Evolutionary conservation across 2,329 filamentous ascomycete genomes (phyloP), one percentile per base, ranked within the genome.

Genomic region (Alternaria alternata): DNA sequence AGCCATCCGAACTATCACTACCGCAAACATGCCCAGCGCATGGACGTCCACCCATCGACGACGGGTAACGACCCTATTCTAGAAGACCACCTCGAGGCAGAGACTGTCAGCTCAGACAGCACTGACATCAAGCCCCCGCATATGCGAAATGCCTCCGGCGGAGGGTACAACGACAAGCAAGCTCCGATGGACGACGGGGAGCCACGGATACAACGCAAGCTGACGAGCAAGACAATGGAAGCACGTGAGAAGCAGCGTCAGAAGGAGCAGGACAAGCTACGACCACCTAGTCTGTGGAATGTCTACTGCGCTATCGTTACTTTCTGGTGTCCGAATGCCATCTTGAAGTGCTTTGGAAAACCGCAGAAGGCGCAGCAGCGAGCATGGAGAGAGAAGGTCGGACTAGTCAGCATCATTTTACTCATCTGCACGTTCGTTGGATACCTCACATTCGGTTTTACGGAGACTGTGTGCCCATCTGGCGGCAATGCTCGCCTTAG

Each of bases 321-420:
- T 0, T 97, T 98, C 74, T 98, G 95, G 94, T 91, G 88, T 59
- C 95, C 95, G 0, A 90, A 93, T 75, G 91, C 94, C 63, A 80
- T 97, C 28, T 83, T 99, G 55, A 87, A 86, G 67, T 96, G 92
- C 79, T 95, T 93, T 73, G 93, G 94, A 39, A 96, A 91, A 84
- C 88, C 89, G 7, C 86, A 91, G 46, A 95, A 91, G 78, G 93
- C 90, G 16, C 93, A 98, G 78, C 91, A 93, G 75, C 87, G 93
- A 72, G 95, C 95, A 3, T 99, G 95, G 95, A 88, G 95, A 67
- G 95, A 99, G 78, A 99, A 99, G 85, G 96, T 99, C 84, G 95
- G 95, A 3, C 82, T 99, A 59, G 92, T 97, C 81, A 97, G 94
- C 80, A 89, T 99, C 75, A 99, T 99, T 75, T 75, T 97, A 32